phyloP scores from a whole-genome alignment of 228 moss, liverwort and hornwort genomes.

The Sphagnum magellanicum region DNA sequence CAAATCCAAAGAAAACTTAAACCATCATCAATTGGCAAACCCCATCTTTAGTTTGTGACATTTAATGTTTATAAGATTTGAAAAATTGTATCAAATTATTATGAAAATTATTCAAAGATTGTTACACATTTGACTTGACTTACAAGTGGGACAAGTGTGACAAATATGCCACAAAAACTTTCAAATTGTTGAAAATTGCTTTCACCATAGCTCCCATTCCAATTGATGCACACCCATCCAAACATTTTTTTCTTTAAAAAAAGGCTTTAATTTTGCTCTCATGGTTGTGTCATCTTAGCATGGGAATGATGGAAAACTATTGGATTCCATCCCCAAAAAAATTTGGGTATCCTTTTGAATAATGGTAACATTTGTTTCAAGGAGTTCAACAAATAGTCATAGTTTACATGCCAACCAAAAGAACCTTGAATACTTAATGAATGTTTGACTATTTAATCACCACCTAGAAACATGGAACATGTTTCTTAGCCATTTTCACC shows the following conservation, averaged over 20 bases:
- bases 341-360: not conserved
- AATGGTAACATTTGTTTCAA: constrained; percentile 1
- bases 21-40: not conserved
- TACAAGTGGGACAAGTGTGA: not conserved
- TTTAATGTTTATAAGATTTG: not conserved
- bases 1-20: not conserved
- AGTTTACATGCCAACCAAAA: not conserved
- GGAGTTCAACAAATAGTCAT: not conserved
- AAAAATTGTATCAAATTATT: not conserved
- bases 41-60: not conserved
- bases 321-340: not conserved
- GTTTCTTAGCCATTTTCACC: not conserved
- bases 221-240: not conserved
- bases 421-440: constrained; percentile 1
- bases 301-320: not conserved
- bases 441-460: not conserved
- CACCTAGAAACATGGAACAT: not conserved
- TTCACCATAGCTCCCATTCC: not conserved
- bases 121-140: not conserved
- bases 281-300: not conserved
- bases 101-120: not conserved
- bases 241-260: not conserved
- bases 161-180: not conserved
- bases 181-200: not conserved
- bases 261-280: not conserved